A percentile compares a stretch with the other conserved stretches of the same genome.
Conservation (phyloP, 2,329 filamentous ascomycete genomes). For the Xylariomycetidae sp. region DNA sequence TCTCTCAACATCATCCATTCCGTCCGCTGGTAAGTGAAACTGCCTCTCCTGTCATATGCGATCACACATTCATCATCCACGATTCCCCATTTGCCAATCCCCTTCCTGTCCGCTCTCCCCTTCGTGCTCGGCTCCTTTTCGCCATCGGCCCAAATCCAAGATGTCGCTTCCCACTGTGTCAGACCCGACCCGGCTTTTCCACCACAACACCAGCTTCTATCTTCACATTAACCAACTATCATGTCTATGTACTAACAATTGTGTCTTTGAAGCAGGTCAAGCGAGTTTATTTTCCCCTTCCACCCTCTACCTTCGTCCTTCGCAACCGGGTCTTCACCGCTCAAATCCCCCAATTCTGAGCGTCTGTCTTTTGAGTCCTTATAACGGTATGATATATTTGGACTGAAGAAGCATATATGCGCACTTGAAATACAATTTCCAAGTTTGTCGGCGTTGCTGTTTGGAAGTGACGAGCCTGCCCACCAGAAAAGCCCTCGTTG, state of each 20-base stretch:
- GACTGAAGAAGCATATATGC: too few species aligned
- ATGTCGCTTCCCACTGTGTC: slow-evolving; percentile 13
- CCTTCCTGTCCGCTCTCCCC: slow-evolving; percentile 11
- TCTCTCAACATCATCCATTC: slow-evolving; percentile 28
- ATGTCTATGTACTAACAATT: slow-evolving; percentile 11
- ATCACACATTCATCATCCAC: slow-evolving; percentile 25
- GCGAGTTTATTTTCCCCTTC: slow-evolving; percentile 10
- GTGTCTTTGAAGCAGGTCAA: slow-evolving; percentile 5
- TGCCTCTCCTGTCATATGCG: slow-evolving; percentile 28
- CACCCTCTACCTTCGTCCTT: slow-evolving; percentile 9
- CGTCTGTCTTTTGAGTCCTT: too few species aligned
- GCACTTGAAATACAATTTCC: too few species aligned
- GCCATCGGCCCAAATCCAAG: slow-evolving; percentile 4
- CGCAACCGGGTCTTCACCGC: slow-evolving; percentile 23
- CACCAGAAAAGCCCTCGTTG: slow-evolving; percentile 20
- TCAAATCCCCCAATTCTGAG: slow-evolving; percentile 9
- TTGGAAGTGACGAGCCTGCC: slow-evolving; percentile 28
- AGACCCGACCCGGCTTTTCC: slow-evolving; percentile 7
- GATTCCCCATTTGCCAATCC: slow-evolving; percentile 12
- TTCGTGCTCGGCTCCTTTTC: slow-evolving; percentile 8
- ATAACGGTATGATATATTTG: too few species aligned
- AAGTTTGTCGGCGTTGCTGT: slow-evolving; percentile 15
- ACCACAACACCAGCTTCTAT: slow-evolving; percentile 5
- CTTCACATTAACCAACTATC: slow-evolving; percentile 5
- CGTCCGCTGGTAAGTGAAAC: slow-evolving; percentile 32